Percentiles rank a stretch among this genome's conserved stretches.
Conservation (phyloP, 257 asterid genomes). For the Thymus mandschuricus region DNA sequence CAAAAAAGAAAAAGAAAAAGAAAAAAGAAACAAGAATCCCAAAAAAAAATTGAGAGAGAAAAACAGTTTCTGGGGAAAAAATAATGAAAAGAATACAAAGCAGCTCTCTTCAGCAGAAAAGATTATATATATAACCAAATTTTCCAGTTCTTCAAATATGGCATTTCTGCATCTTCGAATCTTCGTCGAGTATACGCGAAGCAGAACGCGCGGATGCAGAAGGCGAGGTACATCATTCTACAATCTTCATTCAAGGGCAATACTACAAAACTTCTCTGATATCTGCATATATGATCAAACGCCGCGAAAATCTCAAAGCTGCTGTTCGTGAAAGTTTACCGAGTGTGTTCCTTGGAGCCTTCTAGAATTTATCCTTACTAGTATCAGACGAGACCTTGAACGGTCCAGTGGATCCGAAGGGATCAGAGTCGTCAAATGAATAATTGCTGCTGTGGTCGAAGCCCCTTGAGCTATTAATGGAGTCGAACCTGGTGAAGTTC, state of each 20-base stretch:
- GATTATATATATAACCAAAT: not conserved
- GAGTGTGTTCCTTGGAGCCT: conserved; percentile 22
- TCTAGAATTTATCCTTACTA: conserved; percentile 53
- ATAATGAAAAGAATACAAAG: not conserved
- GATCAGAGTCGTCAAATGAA: conserved; percentile 89
- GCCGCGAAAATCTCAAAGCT: conserved; percentile 8
- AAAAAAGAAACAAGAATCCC: conserved; percentile 10
- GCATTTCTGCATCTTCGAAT: conserved; percentile 19
- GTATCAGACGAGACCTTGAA: conserved; percentile 80
- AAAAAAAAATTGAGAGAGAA: not conserved
- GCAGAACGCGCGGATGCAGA: conserved; percentile 15
- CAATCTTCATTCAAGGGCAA: conserved; percentile 21
- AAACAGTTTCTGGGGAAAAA: not conserved
- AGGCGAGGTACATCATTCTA: not conserved
- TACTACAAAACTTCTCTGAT: conserved; percentile 17
- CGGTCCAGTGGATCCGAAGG: conserved; percentile 88
- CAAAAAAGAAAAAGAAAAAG: not conserved
- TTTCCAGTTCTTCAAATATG: conserved; percentile 16
- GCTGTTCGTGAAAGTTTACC: conserved; percentile 10
- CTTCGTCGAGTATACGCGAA: conserved; percentile 27
- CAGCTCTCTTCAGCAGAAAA: conserved; percentile 23
- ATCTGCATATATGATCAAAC: conserved; percentile 18
- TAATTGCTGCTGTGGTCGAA: conserved; percentile 62
- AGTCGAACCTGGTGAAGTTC: conserved; percentile 77
- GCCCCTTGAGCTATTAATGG: conserved; percentile 69